Conservation (phyloP, 1,139 yeast species). For the Williopsis jadinii region DNA sequence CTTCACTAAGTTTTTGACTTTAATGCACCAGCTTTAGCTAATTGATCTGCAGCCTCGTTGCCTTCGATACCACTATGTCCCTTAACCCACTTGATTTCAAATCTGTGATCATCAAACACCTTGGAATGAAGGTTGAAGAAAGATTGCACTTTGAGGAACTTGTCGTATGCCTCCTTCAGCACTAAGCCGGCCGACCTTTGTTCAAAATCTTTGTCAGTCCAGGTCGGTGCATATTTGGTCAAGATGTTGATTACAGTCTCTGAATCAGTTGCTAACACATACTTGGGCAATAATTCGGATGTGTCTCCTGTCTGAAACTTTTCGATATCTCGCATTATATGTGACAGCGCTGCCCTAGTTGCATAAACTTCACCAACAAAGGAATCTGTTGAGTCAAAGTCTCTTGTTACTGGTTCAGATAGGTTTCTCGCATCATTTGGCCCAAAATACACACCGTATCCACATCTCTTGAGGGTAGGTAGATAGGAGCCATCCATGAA, state of each 20-base stretch:
- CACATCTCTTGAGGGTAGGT: slow-evolving; percentile 37
- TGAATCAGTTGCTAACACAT: slow-evolving; percentile 48
- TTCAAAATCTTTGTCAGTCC: slow-evolving; percentile 26
- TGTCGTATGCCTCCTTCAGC: slow-evolving; percentile 19
- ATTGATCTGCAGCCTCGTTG: slow-evolving; percentile 68
- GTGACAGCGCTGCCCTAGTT: slow-evolving; percentile 44
- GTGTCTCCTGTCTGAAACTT: slow-evolving; percentile 17
- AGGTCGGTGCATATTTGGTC: slow-evolving; percentile 41
- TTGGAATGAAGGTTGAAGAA: slow-evolving; percentile 24
- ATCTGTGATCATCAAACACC: slow-evolving; percentile 23
- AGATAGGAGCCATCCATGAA: slow-evolving; percentile 70
- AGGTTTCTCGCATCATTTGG: slow-evolving; percentile 45
- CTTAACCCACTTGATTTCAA: slow-evolving; percentile 50
- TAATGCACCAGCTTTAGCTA: slow-evolving; percentile 53
- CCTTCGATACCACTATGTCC: slow-evolving; percentile 72
- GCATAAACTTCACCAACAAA: slow-evolving; percentile 79
- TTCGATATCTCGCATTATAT: slow-evolving; percentile 31
- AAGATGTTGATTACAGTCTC: slow-evolving; percentile 43
- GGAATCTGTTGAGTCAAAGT: slow-evolving; percentile 52
- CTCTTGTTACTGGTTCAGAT: slow-evolving; percentile 36
- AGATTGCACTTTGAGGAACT: slow-evolving; percentile 22
- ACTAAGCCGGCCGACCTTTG: slow-evolving; percentile 23
- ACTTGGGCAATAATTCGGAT: slow-evolving; percentile 22
- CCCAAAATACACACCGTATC: slow-evolving; percentile 73
- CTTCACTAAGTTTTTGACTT: neutral